These are phyloP conservation scores for Ceratobasidium sp. DNA, from an alignment of 1,284 basidiomycete genomes.

Conservation along the genomic window DNA sequence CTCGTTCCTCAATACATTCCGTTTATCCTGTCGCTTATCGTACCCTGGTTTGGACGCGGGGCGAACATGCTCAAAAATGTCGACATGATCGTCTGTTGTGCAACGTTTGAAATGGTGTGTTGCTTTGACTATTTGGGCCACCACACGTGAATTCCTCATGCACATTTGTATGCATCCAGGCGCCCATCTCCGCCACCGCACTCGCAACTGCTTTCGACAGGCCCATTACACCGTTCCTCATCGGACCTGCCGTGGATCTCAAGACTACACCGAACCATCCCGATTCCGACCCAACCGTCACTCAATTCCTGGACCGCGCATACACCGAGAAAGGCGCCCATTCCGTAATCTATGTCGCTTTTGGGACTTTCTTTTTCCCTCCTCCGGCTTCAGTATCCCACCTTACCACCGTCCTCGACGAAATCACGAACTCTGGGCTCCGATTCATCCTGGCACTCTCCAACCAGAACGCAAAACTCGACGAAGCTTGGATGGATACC, in stretches of 20 bases:
- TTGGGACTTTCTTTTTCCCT: constrained; percentile 34
- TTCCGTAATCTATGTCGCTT: constrained; percentile 32
- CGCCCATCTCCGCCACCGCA: constrained; percentile 4
- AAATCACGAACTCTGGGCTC: constrained; percentile 3
- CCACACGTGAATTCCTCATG: too few relatives aligned
- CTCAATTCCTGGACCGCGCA: constrained; percentile 31
- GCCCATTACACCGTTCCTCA: constrained; percentile 12
- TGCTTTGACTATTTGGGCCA: background rate
- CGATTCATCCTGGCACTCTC: constrained; percentile 7
- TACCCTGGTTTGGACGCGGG: background rate
- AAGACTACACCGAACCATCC: background rate
- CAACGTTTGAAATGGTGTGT: constrained; percentile 9
- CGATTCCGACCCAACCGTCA: background rate
- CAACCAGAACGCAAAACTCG: background rate
- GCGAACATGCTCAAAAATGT: background rate
- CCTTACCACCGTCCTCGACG: constrained; percentile 19
- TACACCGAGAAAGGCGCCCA: constrained; percentile 18
- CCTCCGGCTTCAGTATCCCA: background rate
- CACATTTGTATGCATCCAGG: background rate
- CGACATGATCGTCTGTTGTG: background rate
- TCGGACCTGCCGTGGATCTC: constrained; percentile 7
- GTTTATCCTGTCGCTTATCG: background rate
- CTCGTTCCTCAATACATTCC: constrained; percentile 1
- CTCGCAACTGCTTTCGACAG: background rate
- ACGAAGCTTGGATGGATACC: background rate